Evolutionary conservation across 306 rosid genomes (phyloP).

Genomic region (Biancaea sappan): DNA sequence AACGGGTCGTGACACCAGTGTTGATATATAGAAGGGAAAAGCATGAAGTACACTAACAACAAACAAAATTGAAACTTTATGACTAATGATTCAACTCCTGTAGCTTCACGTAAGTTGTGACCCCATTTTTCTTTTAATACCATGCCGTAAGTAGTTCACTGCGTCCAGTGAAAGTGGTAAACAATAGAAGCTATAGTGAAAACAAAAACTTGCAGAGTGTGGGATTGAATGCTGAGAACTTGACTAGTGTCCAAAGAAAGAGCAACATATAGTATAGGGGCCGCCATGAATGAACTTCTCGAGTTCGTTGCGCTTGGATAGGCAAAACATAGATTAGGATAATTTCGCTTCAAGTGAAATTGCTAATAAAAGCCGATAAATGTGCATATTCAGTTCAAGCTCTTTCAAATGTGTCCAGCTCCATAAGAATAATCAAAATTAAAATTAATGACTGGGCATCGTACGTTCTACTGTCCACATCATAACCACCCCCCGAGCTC

Average conservation of each 20-base stretch:
- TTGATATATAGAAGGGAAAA: background rate
- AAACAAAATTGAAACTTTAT: background rate
- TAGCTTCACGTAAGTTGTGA: background rate
- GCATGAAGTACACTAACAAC: background rate
- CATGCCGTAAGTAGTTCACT: background rate
- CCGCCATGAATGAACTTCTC: constrained; percentile 3
- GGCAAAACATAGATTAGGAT: background rate
- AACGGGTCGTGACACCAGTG: too few species aligned
- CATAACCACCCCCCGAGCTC: too few species aligned
- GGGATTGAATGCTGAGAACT: constrained; percentile 10
- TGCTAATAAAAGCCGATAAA: background rate
- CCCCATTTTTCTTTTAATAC: background rate
- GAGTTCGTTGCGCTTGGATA: constrained; percentile 28
- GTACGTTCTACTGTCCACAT: too few species aligned
- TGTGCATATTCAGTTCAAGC: constrained; percentile 16
- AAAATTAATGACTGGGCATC: too few species aligned
- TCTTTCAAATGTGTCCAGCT: background rate
- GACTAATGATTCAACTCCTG: background rate
- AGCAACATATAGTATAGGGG: background rate
- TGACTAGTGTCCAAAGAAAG: background rate
- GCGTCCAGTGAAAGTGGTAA: background rate
- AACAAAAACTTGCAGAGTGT: constrained; percentile 43
- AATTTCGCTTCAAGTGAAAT: background rate
- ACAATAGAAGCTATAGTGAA: background rate
- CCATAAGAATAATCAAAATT: background rate